A percentile compares a stretch with the other conserved stretches of the same genome.
These are phyloP conservation scores for Peniophora sp. DNA, from an alignment of 1,284 basidiomycete species.

Conservation along the genomic window DNA sequence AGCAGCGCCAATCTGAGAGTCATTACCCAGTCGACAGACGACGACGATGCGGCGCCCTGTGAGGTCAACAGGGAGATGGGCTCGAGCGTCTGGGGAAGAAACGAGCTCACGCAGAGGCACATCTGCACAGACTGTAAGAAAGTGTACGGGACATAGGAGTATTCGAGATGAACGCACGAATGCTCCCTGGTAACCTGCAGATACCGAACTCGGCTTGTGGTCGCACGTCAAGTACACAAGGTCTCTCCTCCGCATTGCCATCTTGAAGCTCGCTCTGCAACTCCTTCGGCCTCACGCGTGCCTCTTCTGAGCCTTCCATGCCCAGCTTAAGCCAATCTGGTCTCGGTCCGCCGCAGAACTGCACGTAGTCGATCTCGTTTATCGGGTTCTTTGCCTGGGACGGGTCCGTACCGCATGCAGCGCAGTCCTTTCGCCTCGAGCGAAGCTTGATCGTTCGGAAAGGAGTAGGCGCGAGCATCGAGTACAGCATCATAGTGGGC, in stretches of 20 bases:
- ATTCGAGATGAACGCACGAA: constrained; percentile 46
- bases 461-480: constrained; percentile 60
- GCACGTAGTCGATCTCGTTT: constrained; percentile 61
- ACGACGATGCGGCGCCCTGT: constrained; percentile 33
- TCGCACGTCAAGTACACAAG: constrained; percentile 75
- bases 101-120: constrained; percentile 59
- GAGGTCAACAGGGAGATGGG: constrained; percentile 16
- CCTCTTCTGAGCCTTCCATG: constrained; percentile 25
- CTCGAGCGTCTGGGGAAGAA: constrained; percentile 36
- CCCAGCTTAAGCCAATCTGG: constrained; percentile 60
- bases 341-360: constrained; percentile 66
- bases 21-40: constrained; percentile 87
- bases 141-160: background rate
- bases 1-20: constrained; percentile 82
- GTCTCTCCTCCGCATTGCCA: constrained; percentile 12
- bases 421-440: constrained; percentile 50
- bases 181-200: constrained; percentile 69
- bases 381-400: constrained; percentile 32
- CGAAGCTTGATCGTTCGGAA: constrained; percentile 83
- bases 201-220: constrained; percentile 82
- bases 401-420: constrained; percentile 49
- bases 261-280: background rate
- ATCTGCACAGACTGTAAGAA: constrained; percentile 37
- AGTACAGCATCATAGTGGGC: constrained; percentile 65
- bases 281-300: constrained; percentile 31